These are phyloP conservation scores for Durio zibethinus DNA, from an alignment of 345 rosid species.

Conservation along the genomic window DNA sequence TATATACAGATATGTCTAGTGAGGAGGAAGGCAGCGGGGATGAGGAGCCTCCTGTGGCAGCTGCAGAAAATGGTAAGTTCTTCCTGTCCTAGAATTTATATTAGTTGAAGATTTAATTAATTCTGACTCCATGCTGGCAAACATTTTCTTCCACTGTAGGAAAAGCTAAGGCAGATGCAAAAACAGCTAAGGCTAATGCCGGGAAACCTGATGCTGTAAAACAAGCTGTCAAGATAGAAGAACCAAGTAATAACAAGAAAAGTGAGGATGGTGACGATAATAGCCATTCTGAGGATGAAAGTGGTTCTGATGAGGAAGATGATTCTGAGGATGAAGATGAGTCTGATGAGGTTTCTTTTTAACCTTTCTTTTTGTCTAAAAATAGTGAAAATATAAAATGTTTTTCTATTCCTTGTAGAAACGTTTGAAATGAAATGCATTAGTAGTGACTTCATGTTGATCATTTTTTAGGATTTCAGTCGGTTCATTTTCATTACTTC, in stretches of 20 bases:
- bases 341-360: slow-evolving; percentile 16
- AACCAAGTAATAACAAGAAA: slow-evolving; percentile 32
- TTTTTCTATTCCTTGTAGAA: background rate
- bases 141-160: background rate
- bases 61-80: slow-evolving; percentile 39
- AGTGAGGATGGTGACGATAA: slow-evolving; percentile 26
- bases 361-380: background rate
- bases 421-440: background rate
- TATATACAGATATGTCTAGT: slow-evolving; percentile 32
- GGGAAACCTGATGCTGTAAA: slow-evolving; percentile 30
- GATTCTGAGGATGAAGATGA: slow-evolving; percentile 33
- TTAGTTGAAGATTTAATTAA: background rate
- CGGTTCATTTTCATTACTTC: too few relatives aligned
- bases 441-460: background rate
- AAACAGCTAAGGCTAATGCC: slow-evolving; percentile 23
- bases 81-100: background rate
- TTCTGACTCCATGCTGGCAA: background rate
- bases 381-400: background rate
- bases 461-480: background rate
- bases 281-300: slow-evolving; percentile 32
- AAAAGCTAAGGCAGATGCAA: slow-evolving; percentile 20
- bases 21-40: slow-evolving; percentile 28
- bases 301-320: slow-evolving; percentile 29
- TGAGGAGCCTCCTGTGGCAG: slow-evolving; percentile 22
- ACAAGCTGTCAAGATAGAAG: slow-evolving; percentile 12